phyloP scores from a whole-genome alignment of 768 basidiomycete genomes.

The Hygrophorus russula region DNA sequence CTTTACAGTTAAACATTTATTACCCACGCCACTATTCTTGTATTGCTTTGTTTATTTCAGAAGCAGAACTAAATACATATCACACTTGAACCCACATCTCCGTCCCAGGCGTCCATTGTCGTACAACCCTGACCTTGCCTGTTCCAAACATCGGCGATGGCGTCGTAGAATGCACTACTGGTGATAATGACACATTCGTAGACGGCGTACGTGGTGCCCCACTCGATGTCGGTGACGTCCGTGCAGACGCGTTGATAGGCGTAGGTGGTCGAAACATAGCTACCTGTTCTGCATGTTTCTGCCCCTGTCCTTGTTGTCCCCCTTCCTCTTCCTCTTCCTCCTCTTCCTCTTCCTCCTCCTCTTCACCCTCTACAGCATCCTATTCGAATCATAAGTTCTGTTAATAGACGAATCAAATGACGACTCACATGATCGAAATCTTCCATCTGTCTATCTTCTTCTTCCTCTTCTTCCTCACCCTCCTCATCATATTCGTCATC shows the following conservation, averaged over 20 bases:
- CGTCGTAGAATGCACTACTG: slow-evolving; percentile 18
- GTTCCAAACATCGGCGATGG: slow-evolving; percentile 18
- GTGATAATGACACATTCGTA: slow-evolving; percentile 22
- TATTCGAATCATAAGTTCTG: slow-evolving; percentile 13
- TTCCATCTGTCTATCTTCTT: slow-evolving; percentile 74
- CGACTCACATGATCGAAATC: slow-evolving; percentile 70
- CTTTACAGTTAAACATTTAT: slow-evolving; percentile 41
- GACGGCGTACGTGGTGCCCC: slow-evolving; percentile 35
- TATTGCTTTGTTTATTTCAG: not conserved
- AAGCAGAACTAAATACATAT: slow-evolving; percentile 3
- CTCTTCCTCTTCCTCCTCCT: slow-evolving; percentile 45
- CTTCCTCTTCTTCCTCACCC: slow-evolving; percentile 62
- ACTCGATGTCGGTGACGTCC: slow-evolving; percentile 41
- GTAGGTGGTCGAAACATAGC: slow-evolving; percentile 21
- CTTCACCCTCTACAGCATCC: slow-evolving; percentile 41
- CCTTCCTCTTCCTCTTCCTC: slow-evolving; percentile 51
- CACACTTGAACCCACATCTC: slow-evolving; percentile 26
- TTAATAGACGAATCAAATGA: not conserved
- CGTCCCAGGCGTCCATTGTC: slow-evolving; percentile 29
- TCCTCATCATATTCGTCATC: slow-evolving; percentile 51
- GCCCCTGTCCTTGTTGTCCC: slow-evolving; percentile 17
- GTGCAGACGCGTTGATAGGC: slow-evolving; percentile 27
- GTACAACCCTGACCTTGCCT: slow-evolving; percentile 40
- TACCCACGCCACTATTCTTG: slow-evolving; percentile 12
- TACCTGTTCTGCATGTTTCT: slow-evolving; percentile 15